Evolutionary conservation across 2,329 filamentous ascomycete genomes (phyloP), one percentile per base, ranked within the genome.

Genomic region (Purpureocillium lavendulum): DNA sequence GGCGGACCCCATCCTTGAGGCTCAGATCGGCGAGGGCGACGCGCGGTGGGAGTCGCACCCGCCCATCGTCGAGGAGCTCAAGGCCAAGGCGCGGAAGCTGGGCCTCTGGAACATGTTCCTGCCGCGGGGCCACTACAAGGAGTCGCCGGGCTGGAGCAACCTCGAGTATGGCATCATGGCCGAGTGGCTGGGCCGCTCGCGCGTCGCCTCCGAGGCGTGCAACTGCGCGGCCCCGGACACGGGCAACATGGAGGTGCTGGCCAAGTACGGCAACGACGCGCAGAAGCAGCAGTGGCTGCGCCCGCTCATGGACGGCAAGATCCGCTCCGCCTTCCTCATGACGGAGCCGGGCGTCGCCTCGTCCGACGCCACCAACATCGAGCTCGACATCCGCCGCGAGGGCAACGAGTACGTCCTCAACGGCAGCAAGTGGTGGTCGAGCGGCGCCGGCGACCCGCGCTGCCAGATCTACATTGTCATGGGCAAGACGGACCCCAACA

Each of bases 91-190:
- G 33, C 77, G 73, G 56, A 74, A 83, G 51, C 75, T 95, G 18
- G 92, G 90, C 2, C 72, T 98, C 34, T 98, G 92, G 92, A 98
- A 98, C 67, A 84, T 98, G 82, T 98, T 98, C 72, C 66, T 98
- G 51, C 87, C 92, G 48, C 90, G 85, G 69, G 88, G 82, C 53
- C 89, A 96, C 67, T 97, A 96, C 74, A 87, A 84, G 62, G 87
- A 96, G 68, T 94, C 88, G 1, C 88, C 90, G 17, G 92, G 92
- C 28, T 96, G 87, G 69, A 87, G 81, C 44, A 98, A 97, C 65
- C 71, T 98, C 46, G 92, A 98, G 66, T 98, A 98, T 59, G 92
- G 89, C 11, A 69, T 98, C 53, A 98, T 97, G 89, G 92, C 92
- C 14, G 92, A 98, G 69, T 85, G 87, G 67, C 71, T 97, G 52